These are phyloP conservation scores for Colletotrichum plurivorum DNA, from an alignment of 2,329 filamentous ascomycete species.

Conservation along the genomic window DNA sequence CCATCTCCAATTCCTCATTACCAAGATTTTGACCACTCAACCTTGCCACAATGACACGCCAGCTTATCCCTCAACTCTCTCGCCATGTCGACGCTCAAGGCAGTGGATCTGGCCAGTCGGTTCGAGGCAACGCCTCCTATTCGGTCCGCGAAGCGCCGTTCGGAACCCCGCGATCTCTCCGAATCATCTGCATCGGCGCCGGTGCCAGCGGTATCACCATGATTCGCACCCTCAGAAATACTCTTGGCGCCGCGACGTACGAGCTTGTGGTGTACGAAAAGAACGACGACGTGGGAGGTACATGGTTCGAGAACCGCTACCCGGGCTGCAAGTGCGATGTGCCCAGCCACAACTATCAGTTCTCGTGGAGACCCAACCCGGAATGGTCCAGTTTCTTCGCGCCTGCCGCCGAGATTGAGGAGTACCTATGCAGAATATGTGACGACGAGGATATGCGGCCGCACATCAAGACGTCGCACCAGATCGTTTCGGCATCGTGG, in stretches of 20 bases:
- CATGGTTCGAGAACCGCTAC: slow-evolving; percentile 72
- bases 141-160: slow-evolving; percentile 36
- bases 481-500: slow-evolving; percentile 60
- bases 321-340: slow-evolving; percentile 71
- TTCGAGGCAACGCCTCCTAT: slow-evolving; percentile 25
- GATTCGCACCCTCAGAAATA: slow-evolving; percentile 59
- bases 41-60: slow-evolving; percentile 37
- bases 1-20: neutral
- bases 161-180: slow-evolving; percentile 32
- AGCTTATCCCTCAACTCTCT: slow-evolving; percentile 37
- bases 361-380: slow-evolving; percentile 72
- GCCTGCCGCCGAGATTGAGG: slow-evolving; percentile 67
- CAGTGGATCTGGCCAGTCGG: slow-evolving; percentile 28
- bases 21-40: neutral
- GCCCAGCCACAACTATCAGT: slow-evolving; percentile 74
- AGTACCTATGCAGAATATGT: slow-evolving; percentile 64
- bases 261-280: slow-evolving; percentile 69
- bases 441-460: slow-evolving; percentile 62
- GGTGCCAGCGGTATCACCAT: slow-evolving; percentile 42
- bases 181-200: slow-evolving; percentile 40
- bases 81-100: slow-evolving; percentile 38
- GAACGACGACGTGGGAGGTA: slow-evolving; percentile 68
- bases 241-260: slow-evolving; percentile 54
- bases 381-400: slow-evolving; percentile 72
- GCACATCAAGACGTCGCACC: slow-evolving; percentile 59